Evolutionary conservation across 768 basidiomycete genomes (phyloP), one percentile per base, ranked within the genome.

Genomic region (Suillus sp.): DNA sequence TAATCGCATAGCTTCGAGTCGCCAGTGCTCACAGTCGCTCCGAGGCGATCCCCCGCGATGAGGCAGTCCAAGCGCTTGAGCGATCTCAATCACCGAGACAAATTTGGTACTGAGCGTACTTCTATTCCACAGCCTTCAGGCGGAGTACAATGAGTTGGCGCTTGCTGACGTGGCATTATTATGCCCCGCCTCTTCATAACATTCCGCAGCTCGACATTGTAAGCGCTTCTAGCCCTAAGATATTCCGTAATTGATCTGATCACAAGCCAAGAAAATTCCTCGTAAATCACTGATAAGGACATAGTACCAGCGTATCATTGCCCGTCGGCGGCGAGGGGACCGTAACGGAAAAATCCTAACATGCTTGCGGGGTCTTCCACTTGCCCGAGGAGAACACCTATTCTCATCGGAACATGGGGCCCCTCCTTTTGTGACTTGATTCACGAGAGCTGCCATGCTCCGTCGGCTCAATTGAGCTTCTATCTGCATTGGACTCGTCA

Each of bases 161-260:
- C 43, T 45, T 22, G 48, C 25, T 35, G 54, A 55, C 35, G 35
- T 53, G 51, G 30, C 30, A 32, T 3, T 32, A 13, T 4, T 6
- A 1, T 53, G 6, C 18, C 22, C 35, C n/a, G 35, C n/a, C 22
- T 55, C 34, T 22, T n/a, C 53, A 22, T 55, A 2, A 27, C 16
- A 13, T 30, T 54, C 35, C 55, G 55, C 55, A 57, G 59, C 51
- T 51, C 20, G 6, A 16, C 25, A 34, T n/a, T 1, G 34, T 55
- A 55, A 18, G 22, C 55, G 55, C 53, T 35, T 34, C 34, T 54
- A 54, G 20, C 14, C 55, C 25, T 27, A 38, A 4, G 16, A 25
- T 10, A 56, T 38, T 37, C 25, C 55, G 55, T 56, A 56, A 56
- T 25, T 56, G 37, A 56, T 56, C 4, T 37, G 35, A 56, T 56